Evolutionary conservation across 129 eudicot genomes (phyloP), one percentile per base, ranked within the genome.

Genomic region (Rutidosis leptorrhynchoides): DNA sequence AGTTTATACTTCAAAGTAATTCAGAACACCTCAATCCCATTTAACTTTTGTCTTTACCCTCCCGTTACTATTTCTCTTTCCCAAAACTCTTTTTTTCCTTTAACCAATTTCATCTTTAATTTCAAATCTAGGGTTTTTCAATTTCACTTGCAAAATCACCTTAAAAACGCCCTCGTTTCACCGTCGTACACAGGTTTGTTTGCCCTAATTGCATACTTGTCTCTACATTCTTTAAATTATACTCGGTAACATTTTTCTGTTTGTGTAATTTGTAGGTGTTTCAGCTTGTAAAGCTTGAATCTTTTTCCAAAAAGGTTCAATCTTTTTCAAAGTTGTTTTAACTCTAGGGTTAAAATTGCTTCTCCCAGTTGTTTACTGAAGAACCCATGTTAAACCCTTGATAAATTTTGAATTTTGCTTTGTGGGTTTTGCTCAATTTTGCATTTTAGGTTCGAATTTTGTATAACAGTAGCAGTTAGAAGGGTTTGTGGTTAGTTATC

Each of bases 71-170:
- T 72, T 78, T 62, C 83, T 72, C 78, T 76, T 79, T 74, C 83
- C 78, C 78, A 16, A 64, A 76, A 73, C 70, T 64, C 77, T 46
- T 56, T 35, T 63, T 65, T 49, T 8, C 55, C 74, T 67, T 57
- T 69, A 53, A 51, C 20, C 55, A 54, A 56, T 32, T 67, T 48
- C 74, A 67, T 67, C 58, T 67, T 15, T 62, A 72, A 77, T 72
- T 81, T 72, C 71, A 82, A 79, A 90, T 81, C 90, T 78, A 73
- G 88, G 95, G 86, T 82, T 84, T 85, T 73, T 46, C 67, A 56
- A 21, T 32, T 53, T 66, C 65, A 54, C 28, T 35, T 25, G 12
- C 67, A 56, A 12, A 26, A 37, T 5, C 59, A 32, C 63, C 69
- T 59, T 28, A 32, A 16, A 7, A 48, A 66, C 68, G 49, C 49